phyloP scores from a whole-genome alignment of 1,284 basidiomycete genomes.

The Malassezia equina region DNA sequence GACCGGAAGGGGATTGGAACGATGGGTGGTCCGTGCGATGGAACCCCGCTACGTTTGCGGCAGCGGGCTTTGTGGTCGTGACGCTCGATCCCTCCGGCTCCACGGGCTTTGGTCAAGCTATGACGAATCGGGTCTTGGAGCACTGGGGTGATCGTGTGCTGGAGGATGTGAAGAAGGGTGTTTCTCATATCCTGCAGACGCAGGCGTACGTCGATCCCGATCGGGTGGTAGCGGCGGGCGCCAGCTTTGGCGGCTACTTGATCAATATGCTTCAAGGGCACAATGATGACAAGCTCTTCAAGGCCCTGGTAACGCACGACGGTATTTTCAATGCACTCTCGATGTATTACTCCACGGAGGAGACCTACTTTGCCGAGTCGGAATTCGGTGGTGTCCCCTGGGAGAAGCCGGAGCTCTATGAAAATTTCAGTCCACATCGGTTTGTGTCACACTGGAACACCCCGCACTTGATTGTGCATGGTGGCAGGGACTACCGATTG shows the following conservation, averaged over 20 bases:
- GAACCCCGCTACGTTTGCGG: slow-evolving; percentile 33
- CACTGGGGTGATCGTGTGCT: slow-evolving; percentile 31
- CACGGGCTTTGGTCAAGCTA: slow-evolving; percentile 30
- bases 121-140: slow-evolving; percentile 30
- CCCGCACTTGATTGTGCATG: slow-evolving; percentile 33
- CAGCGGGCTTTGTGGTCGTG: slow-evolving; percentile 27
- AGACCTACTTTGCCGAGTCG: slow-evolving; percentile 36
- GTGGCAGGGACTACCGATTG: slow-evolving; percentile 29
- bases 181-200: slow-evolving; percentile 19
- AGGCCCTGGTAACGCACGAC: slow-evolving; percentile 34
- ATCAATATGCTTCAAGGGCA: slow-evolving; percentile 39
- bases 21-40: slow-evolving; percentile 33
- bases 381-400: slow-evolving; percentile 30
- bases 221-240: slow-evolving; percentile 30
- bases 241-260: slow-evolving; percentile 29
- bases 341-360: slow-evolving; percentile 27
- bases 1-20: slow-evolving; percentile 34
- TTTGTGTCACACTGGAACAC: slow-evolving; percentile 27
- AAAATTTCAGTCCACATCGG: slow-evolving; percentile 19
- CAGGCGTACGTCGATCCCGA: slow-evolving; percentile 17
- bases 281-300: slow-evolving; percentile 33
- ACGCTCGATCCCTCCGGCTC: slow-evolving; percentile 33
- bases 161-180: slow-evolving; percentile 22
- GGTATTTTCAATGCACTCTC: slow-evolving; percentile 25
- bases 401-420: slow-evolving; percentile 12